Evolutionary conservation across 352 stramenopile genomes (phyloP).

Genomic region (Globisporangium mamillatum): DNA sequence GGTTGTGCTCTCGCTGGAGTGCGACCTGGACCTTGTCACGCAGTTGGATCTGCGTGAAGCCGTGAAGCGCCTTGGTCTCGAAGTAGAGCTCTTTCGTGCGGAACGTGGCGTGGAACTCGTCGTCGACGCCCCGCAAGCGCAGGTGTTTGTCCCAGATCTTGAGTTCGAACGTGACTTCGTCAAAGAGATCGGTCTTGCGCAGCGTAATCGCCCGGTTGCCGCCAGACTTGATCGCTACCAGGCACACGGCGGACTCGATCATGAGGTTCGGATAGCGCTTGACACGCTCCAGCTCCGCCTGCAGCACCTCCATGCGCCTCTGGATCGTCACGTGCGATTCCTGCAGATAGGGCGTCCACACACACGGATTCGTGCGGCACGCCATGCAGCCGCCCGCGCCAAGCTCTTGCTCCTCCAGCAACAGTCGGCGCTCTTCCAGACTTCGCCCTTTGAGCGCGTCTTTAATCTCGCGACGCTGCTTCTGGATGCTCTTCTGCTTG

Average conservation of each 20-base stretch:
- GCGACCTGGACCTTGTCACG: constrained; percentile 71
- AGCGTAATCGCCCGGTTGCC: constrained; percentile 37
- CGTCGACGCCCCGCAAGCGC: constrained; percentile 79
- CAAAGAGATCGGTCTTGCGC: constrained; percentile 66
- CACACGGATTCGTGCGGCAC: constrained; percentile 69
- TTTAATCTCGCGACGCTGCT: constrained; percentile 75
- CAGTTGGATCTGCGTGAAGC: constrained; percentile 87
- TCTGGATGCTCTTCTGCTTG: constrained; percentile 62
- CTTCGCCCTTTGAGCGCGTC: constrained; percentile 55
- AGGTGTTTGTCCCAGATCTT: constrained; percentile 72
- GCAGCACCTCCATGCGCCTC: constrained; percentile 53
- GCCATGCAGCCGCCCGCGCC: constrained; percentile 78
- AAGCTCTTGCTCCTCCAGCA: constrained; percentile 69
- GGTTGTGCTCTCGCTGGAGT: constrained; percentile 86
- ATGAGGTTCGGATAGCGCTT: constrained; percentile 52
- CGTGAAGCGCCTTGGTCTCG: constrained; percentile 89
- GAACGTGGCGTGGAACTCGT: constrained; percentile 92
- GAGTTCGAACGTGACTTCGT: constrained; percentile 64
- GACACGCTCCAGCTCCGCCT: constrained; percentile 68
- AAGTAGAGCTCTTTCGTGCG: constrained; percentile 76
- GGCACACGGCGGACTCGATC: constrained; percentile 53
- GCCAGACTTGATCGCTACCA: constrained; percentile 61
- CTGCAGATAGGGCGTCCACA: constrained; percentile 60
- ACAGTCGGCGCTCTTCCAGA: constrained; percentile 58
- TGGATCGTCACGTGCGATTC: constrained; percentile 52